Conservation (phyloP, 2,329 filamentous ascomycete genomes). For the Colletotrichum musae region DNA sequence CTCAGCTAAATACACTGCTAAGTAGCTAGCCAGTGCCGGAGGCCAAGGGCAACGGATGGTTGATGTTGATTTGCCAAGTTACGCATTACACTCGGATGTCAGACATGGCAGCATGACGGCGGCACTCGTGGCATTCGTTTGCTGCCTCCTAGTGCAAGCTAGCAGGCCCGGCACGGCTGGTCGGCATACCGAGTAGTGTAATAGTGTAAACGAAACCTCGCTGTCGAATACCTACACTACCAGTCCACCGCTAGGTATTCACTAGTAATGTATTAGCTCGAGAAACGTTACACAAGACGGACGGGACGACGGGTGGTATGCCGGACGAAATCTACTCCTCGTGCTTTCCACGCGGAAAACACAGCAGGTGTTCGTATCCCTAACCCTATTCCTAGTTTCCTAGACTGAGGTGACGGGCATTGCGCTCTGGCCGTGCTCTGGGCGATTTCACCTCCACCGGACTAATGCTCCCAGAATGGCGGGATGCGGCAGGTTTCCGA, state of each 20-base stretch:
- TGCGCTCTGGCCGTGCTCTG: not conserved
- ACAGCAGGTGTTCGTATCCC: not conserved
- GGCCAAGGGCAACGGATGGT: not conserved
- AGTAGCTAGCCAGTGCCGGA: not conserved
- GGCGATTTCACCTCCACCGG: no score
- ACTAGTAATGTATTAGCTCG: not conserved
- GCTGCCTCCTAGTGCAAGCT: not conserved
- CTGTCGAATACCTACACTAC: no score
- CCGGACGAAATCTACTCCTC: not conserved
- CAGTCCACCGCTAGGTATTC: no score
- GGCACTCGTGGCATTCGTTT: not conserved
- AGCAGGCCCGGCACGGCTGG: not conserved
- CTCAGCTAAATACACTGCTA: not conserved
- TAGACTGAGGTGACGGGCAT: no score
- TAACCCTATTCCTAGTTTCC: no score
- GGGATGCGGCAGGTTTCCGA: slow-evolving; percentile 20
- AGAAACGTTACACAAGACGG: slow-evolving; percentile 13
- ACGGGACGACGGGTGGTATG: not conserved
- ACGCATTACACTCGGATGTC: not conserved
- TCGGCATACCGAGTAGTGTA: not conserved
- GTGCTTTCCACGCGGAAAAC: not conserved
- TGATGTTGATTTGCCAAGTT: slow-evolving; percentile 2
- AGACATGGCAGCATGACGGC: slow-evolving; percentile 3
- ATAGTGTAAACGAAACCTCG: not conserved
- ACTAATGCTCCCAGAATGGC: not conserved